Conservation (phyloP, 129 eudicot genomes). For the Lactuca sativa region DNA sequence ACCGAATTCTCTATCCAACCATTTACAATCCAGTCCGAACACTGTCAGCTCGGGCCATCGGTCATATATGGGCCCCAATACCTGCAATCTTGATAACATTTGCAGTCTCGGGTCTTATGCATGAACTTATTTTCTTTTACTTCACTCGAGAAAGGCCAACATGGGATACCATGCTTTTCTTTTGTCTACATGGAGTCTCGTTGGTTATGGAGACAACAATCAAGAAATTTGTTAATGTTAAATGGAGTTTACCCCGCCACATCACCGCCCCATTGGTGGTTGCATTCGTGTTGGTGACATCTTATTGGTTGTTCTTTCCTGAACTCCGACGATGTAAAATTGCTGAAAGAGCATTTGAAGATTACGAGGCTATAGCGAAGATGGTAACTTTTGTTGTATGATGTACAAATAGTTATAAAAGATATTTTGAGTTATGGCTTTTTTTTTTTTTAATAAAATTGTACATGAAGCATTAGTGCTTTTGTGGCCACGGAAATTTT, state of each 20-base stretch:
- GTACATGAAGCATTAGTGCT: neutral
- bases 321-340: conserved; percentile 37
- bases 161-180: conserved; percentile 60
- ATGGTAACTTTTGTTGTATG: neutral
- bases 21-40: conserved; percentile 48
- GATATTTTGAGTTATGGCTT: neutral
- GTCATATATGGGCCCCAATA: conserved; percentile 54
- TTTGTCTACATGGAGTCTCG: conserved; percentile 61
- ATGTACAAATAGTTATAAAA: neutral
- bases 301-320: conserved; percentile 59
- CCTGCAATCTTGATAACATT: conserved; percentile 54
- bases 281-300: conserved; percentile 46
- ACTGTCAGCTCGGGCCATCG: conserved; percentile 30
- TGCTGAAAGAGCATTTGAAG: conserved; percentile 44
- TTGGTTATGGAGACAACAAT: conserved; percentile 46
- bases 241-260: conserved; percentile 35
- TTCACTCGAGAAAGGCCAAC: conserved; percentile 53
- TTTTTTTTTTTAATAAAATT: no score
- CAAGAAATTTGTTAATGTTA: conserved; percentile 43
- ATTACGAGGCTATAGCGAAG: conserved; percentile 30
- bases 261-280: conserved; percentile 35
- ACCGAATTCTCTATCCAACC: conserved; percentile 54
- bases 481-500: neutral
- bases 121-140: conserved; percentile 59
- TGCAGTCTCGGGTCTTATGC: conserved; percentile 67